Base-by-base conservation (phyloP, 441 rosid genomes). In the Codiaeum variegatum region DNA sequence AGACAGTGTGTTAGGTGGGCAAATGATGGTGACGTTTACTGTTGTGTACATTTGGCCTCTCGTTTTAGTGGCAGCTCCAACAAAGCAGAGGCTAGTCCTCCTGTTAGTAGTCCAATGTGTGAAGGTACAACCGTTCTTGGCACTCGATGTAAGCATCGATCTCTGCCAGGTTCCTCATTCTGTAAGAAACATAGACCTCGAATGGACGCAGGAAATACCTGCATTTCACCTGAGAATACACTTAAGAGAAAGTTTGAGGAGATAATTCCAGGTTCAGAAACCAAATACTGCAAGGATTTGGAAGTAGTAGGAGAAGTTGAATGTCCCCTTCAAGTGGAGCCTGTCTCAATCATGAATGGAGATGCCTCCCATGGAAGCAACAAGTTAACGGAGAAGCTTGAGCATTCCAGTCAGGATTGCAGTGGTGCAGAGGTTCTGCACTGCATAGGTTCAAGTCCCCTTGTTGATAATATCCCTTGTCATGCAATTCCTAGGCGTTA, bases 1-100 rank as follows among this genome's bases (percentile, higher is more conserved):
- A 88, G 99, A 70, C 97, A 89, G 80, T 96, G 99, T 67, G 96
- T 91, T 76, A 91, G 99, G 83, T 93, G 94, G 89, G 99, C 98
- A 24, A 96, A 96, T 62, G 98, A 96, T 32, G 97, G 99, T 29
- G 99, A 96, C 82, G 87, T 90, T 62, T 93, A 90, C 72, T 96
- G 99, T 71, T 96, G 99, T 81, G 96, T 96, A 75, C 98, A 96
- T 85, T 83, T 96, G 85, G 93, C 98, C 61, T 88, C 98, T 80
- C 98, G 99, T 77, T 93, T 93, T 74, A 82, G 79, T 10, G 85
- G 96, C 19, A 85, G 85, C 73, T 79, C 92, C 40, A 47, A 75
- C 34, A 90, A 84, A 80, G 73, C 82, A 36, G 92, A 89, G 84
- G 84, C 74, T 59, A 82, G 86, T 36, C 84, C 84, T 54, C 78